phyloP scores from a whole-genome alignment of 345 rosid species.

The Melastoma malabathricum region DNA sequence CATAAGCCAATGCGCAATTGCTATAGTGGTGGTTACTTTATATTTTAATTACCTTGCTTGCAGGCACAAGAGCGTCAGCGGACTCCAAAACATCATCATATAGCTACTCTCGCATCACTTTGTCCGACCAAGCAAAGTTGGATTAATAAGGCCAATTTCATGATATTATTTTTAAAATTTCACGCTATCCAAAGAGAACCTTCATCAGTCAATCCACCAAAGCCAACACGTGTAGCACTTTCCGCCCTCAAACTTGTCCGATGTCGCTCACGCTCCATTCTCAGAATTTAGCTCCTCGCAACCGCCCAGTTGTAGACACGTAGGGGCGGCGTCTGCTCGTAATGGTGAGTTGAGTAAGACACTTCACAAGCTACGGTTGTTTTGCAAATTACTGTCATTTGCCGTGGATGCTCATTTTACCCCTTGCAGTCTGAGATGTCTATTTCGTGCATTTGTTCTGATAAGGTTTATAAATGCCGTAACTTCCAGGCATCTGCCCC shows the following conservation, averaged over 20 bases:
- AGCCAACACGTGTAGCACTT: slow-evolving; percentile 48
- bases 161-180: too few species aligned
- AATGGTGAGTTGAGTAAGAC: slow-evolving; percentile 30
- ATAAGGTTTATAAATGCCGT: neutral
- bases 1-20: too few species aligned
- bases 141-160: too few species aligned
- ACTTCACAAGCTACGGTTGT: neutral
- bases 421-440: neutral
- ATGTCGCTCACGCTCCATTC: slow-evolving; percentile 66
- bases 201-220: slow-evolving; percentile 52
- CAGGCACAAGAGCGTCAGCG: slow-evolving; percentile 50
- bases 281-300: slow-evolving; percentile 64
- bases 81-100: slow-evolving; percentile 61
- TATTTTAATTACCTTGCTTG: slow-evolving; percentile 7
- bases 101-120: slow-evolving; percentile 49
- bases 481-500: slow-evolving; percentile 40
- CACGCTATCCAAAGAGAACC: slow-evolving; percentile 54
- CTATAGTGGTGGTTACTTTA: neutral
- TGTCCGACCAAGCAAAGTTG: too few species aligned
- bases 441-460: neutral
- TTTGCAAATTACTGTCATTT: neutral
- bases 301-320: slow-evolving; percentile 52
- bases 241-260: slow-evolving; percentile 40
- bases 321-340: slow-evolving; percentile 51
- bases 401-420: too few species aligned